Evolutionary conservation across 352 stramenopile genomes (phyloP), one percentile per base, ranked within the genome.

Genomic region (Globisporangium irregulare): DNA sequence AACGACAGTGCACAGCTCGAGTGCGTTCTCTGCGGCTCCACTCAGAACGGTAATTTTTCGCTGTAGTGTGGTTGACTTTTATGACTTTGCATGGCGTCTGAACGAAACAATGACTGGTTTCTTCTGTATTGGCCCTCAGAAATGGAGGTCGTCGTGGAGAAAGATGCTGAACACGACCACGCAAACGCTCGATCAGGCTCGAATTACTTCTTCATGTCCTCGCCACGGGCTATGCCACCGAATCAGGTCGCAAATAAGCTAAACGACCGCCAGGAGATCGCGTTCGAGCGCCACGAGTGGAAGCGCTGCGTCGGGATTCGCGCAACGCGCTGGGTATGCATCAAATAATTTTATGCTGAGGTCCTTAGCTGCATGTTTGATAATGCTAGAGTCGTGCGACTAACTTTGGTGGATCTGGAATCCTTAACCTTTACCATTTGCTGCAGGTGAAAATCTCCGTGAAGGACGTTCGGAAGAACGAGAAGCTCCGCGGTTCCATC

Each of bases 201-300:
- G 14, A 73, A 73, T n/a, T 86, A 86, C 41, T 27, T 77, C 1
- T 27, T 78, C 3, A 63, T 84, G 56, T 64, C 67, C 54, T 77
- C 76, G 22, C 76, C 78, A 58, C 76, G 66, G 7, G 25, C 59
- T 36, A 8, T 54, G 41, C 38, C 74, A 58, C 61, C 62, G 51
- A 69, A 55, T 0, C 32, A 46, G 50, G 63, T 12, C 14, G 66
- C n/a, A 64, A 73, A 3, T 32, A 38, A 73, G 36, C 67, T 86
- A 29, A 88, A 69, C 54, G 80, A 90, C 27, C 77, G 78, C 0
- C 84, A 94, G 53, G 73, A 78, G 9, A 70, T 86, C 59, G 82
- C 83, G 20, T 73, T 79, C 5, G 79, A 87, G 14, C 77, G 87
- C 6, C 81, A 90, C 41, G 75, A 86, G 53, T 93, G 84, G 84